Evolutionary conservation across 2,329 filamentous ascomycete species (phyloP), one percentile per base, ranked within the genome.

Genomic region (Fusarium bulbicola): DNA sequence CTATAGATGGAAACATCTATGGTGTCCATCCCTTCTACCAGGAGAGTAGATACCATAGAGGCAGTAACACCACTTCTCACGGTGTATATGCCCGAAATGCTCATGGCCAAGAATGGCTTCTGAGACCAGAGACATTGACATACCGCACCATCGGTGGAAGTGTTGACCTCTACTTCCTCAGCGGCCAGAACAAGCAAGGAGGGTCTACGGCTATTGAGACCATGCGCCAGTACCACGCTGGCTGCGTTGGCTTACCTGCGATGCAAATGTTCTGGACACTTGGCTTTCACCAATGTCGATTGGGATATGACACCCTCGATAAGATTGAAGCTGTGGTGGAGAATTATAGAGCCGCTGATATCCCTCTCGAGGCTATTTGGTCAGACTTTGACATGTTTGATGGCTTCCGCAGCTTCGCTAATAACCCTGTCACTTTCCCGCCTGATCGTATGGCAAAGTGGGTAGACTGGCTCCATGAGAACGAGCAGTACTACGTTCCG

Each of bases 321-420:
- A 59, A 59, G 32, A 59, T 59, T 1, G 56, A 59, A 7, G 20
- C 56, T 10, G 42, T 59, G 12, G 61, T 64, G 1, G 45, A 64
- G 45, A 64, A 60, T 8, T 64, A 64, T 37, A 60, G 61, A 24
- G 61, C 54, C 24, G 45, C 54, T 21, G 32, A 64, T 7, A 64
- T 64, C 14, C 61, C 61, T 0, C 56, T 64, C 10, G 61, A 59
- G 53, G 61, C 54, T 18, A 64, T 64, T 15, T 64, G 61, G 61
- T 64, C 61, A 46, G 61, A 64, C 34, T 64, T 64, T 20, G 61
- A 64, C 54, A 64, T 64, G 61, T 64, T 64, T 32, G 61, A 64
- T 36, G 61, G 61, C 37, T 64, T 52, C 36, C 54, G 61, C 37
- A 64, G 61, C 43, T 64, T 64, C 15, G 61, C 52, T 26, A 64